phyloP scores from a whole-genome alignment of 2,329 filamentous ascomycete species.

The Pseudogymnoascus verrucosus region DNA sequence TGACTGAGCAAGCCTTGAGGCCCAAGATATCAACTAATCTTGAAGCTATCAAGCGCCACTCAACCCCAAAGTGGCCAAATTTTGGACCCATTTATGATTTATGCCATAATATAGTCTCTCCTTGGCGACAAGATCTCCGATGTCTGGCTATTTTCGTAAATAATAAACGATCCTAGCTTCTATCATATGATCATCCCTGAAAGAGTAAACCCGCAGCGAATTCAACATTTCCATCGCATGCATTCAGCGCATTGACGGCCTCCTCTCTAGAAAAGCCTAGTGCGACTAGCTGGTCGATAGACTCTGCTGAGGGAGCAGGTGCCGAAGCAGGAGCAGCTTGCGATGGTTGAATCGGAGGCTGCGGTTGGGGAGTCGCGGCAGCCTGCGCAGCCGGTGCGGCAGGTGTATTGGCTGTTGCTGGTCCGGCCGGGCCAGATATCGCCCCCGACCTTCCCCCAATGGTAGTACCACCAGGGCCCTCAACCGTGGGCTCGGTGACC shows the following conservation, averaged over 20 bases:
- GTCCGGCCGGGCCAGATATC: constrained; percentile 39
- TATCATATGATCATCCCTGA: constrained; percentile 31
- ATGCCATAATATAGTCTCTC: background rate
- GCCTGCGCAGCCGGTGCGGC: constrained; percentile 20
- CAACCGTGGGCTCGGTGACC: constrained; percentile 72
- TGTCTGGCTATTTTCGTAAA: background rate
- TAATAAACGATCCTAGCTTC: background rate
- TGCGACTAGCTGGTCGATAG: constrained; percentile 66
- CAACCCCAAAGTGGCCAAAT: background rate
- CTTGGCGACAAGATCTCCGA: background rate
- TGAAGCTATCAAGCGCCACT: background rate
- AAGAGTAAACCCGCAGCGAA: constrained; percentile 77
- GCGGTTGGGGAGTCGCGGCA: constrained; percentile 14
- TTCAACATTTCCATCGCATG: constrained; percentile 79
- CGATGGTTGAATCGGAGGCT: constrained; percentile 20
- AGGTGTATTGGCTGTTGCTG: constrained; percentile 19
- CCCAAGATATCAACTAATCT: background rate
- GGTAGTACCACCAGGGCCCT: constrained; percentile 79
- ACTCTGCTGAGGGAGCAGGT: constrained; percentile 43
- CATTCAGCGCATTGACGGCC: constrained; percentile 73
- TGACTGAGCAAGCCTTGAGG: background rate
- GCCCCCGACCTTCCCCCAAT: constrained; percentile 80
- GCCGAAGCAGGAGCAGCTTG: constrained; percentile 18
- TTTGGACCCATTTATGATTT: background rate
- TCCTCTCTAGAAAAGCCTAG: constrained; percentile 71